Evolutionary conservation across 1,284 basidiomycete genomes (phyloP).

Genomic region (Tylopilus sp.): DNA sequence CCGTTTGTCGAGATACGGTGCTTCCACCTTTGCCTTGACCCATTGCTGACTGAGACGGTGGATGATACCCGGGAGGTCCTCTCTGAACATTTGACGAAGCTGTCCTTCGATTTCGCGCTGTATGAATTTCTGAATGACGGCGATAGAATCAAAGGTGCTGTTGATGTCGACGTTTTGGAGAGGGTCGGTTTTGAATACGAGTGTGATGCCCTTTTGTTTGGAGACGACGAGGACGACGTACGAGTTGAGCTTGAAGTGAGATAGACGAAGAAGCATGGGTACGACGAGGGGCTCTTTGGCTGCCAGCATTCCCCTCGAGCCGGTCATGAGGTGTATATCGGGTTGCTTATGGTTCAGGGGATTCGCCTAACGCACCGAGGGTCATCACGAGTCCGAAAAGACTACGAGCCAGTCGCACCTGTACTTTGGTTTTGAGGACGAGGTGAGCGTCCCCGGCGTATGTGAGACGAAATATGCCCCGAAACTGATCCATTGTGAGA

Average conservation of each 20-base stretch:
- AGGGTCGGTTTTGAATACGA: constrained; percentile 99
- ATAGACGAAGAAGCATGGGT: constrained; percentile 97
- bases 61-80: constrained; percentile 96
- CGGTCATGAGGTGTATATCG: constrained; percentile 76
- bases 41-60: constrained; percentile 94
- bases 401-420: constrained; percentile 51
- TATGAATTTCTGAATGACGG: constrained; percentile 95
- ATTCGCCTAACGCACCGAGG: constrained; percentile 62
- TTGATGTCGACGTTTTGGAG: constrained; percentile 97
- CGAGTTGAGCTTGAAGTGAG: constrained; percentile 88
- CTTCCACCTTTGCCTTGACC: constrained; percentile 84
- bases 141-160: constrained; percentile 97
- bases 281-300: constrained; percentile 93
- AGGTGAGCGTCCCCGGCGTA: constrained; percentile 97
- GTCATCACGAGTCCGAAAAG: constrained; percentile 2
- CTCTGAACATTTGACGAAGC: constrained; percentile 95
- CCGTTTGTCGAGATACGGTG: constrained; percentile 65
- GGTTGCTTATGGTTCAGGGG: constrained; percentile 89
- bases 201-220: constrained; percentile 94
- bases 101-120: constrained; percentile 97
- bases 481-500: constrained; percentile 91
- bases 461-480: constrained; percentile 95
- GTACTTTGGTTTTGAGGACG: constrained; percentile 94
- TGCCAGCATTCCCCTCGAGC: constrained; percentile 81
- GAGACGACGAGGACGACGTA: constrained; percentile 98